These are phyloP conservation scores for Periconia sp. DNA, from an alignment of 2,329 filamentous ascomycete species.

Conservation along the genomic window DNA sequence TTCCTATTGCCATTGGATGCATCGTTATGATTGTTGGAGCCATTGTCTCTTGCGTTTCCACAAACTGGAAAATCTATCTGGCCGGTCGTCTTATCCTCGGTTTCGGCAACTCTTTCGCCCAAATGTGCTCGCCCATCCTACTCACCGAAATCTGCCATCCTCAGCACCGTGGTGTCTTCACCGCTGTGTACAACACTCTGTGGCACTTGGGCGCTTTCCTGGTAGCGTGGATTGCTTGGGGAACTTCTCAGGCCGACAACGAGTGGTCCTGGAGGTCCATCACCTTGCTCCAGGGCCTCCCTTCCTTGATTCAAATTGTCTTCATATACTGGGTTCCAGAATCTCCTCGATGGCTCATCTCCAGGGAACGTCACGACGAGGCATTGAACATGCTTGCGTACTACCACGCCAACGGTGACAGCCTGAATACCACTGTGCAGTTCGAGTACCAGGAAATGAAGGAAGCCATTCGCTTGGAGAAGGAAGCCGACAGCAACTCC, in stretches of 20 bases:
- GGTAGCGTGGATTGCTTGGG: slow-evolving; percentile 60
- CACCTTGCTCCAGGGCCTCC: slow-evolving; percentile 54
- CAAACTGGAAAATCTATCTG: slow-evolving; percentile 51
- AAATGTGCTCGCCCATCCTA: slow-evolving; percentile 65
- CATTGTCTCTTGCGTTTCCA: slow-evolving; percentile 26
- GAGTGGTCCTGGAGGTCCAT: slow-evolving; percentile 57
- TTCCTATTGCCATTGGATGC: slow-evolving; percentile 46
- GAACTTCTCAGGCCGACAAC: slow-evolving; percentile 38
- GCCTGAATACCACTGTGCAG: slow-evolving; percentile 62
- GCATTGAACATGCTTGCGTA: slow-evolving; percentile 1
- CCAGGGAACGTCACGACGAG: slow-evolving; percentile 64
- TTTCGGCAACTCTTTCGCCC: slow-evolving; percentile 66
- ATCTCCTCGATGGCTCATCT: slow-evolving; percentile 65
- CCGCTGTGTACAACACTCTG: slow-evolving; percentile 67
- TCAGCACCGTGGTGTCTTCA: slow-evolving; percentile 66
- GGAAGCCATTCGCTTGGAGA: slow-evolving; percentile 62
- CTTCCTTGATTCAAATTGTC: slow-evolving; percentile 57
- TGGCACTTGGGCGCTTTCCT: slow-evolving; percentile 63
- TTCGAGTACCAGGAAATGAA: slow-evolving; percentile 69
- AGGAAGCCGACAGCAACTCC: slow-evolving; percentile 49
- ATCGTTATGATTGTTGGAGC: slow-evolving; percentile 50
- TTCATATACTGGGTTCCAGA: slow-evolving; percentile 67
- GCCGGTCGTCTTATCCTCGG: slow-evolving; percentile 64
- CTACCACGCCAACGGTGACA: slow-evolving; percentile 46
- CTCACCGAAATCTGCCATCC: slow-evolving; percentile 68